phyloP scores from a whole-genome alignment of 2,329 filamentous ascomycete genomes.

The Hypomyces rosellus region DNA sequence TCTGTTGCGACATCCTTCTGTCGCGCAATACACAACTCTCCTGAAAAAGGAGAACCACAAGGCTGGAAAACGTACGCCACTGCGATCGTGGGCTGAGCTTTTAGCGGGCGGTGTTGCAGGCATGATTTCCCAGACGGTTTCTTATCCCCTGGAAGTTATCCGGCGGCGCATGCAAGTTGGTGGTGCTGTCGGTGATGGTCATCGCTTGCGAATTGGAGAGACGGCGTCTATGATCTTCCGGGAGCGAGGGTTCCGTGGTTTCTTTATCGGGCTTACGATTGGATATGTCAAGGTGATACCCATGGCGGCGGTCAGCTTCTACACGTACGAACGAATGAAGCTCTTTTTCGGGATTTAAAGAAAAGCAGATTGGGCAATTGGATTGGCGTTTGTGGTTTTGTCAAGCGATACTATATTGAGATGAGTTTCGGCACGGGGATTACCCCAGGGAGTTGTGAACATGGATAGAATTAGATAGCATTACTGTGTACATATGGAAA shows the following conservation, averaged over 20 bases:
- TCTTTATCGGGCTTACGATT: slow-evolving; percentile 89
- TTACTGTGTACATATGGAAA: too few relatives aligned
- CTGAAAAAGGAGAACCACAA: slow-evolving; percentile 51
- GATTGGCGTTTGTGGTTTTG: slow-evolving; percentile 11
- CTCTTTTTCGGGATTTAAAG: slow-evolving; percentile 52
- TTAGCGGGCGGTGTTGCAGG: slow-evolving; percentile 79
- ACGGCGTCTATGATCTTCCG: slow-evolving; percentile 68
- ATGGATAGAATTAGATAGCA: neutral
- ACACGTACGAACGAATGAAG: slow-evolving; percentile 60
- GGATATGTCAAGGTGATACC: slow-evolving; percentile 93
- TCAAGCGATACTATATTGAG: neutral
- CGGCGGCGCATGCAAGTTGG: slow-evolving; percentile 92
- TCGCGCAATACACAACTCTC: slow-evolving; percentile 71
- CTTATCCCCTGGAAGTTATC: slow-evolving; percentile 91
- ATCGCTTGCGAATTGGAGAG: slow-evolving; percentile 68
- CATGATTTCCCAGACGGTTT: slow-evolving; percentile 81
- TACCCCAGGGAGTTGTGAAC: neutral
- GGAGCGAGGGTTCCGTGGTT: slow-evolving; percentile 72
- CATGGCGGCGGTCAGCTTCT: slow-evolving; percentile 69
- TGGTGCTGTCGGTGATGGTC: slow-evolving; percentile 87
- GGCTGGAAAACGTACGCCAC: slow-evolving; percentile 58
- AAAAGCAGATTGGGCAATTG: slow-evolving; percentile 4
- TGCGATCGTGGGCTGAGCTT: slow-evolving; percentile 84
- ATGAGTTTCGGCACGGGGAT: neutral
- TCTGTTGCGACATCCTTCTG: slow-evolving; percentile 60